Conservation (phyloP, 2,329 filamentous ascomycete genomes). For the Colletotrichum viniferum region DNA sequence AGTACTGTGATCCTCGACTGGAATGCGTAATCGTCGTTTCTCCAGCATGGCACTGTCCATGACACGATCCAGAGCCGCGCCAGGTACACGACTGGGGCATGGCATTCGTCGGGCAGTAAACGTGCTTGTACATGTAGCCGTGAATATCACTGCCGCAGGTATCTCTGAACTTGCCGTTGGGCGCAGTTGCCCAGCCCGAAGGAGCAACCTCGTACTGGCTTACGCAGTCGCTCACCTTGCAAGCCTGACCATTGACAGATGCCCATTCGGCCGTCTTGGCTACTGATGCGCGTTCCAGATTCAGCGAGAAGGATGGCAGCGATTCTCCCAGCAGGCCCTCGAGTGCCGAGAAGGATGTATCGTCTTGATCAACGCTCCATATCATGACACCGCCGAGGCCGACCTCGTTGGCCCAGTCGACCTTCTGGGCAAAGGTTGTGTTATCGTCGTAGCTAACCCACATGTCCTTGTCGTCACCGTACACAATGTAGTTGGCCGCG, state of each 20-base stretch:
- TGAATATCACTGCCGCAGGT: background rate
- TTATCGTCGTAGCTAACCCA: constrained; percentile 24
- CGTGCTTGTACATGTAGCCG: background rate
- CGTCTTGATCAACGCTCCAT: constrained; percentile 25
- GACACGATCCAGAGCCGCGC: constrained; percentile 16
- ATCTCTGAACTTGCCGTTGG: background rate
- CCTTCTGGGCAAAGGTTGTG: constrained; percentile 23
- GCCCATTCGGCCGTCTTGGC: background rate
- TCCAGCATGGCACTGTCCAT: constrained; percentile 19
- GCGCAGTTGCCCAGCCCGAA: background rate
- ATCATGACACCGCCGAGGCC: constrained; percentile 23
- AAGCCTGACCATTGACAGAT: background rate
- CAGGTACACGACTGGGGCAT: constrained; percentile 9
- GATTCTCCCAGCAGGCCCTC: background rate
- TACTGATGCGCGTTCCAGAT: background rate
- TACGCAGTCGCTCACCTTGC: background rate
- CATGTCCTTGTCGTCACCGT: constrained; percentile 22
- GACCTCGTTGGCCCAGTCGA: constrained; percentile 21
- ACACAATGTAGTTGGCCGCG: constrained; percentile 11
- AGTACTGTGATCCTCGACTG: background rate
- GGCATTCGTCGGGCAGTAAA: constrained; percentile 12
- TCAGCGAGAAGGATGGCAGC: background rate
- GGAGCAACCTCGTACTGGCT: background rate
- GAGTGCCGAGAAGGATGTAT: background rate
- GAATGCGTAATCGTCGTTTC: background rate